phyloP scores from a whole-genome alignment of 2,329 filamentous ascomycete species.

The Beauveria sp. region DNA sequence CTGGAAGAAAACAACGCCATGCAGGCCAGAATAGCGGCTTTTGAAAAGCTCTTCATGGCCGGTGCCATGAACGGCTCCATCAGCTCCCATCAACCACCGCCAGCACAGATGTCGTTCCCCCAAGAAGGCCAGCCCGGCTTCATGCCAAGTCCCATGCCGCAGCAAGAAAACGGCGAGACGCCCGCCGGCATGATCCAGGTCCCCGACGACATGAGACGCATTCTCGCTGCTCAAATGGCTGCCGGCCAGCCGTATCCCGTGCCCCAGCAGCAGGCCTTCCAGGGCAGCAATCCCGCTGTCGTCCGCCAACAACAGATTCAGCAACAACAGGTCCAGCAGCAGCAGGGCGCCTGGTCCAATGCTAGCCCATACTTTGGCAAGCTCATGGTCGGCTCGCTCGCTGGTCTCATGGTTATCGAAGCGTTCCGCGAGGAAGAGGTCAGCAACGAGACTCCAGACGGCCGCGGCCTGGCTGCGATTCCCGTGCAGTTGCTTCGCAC shows the following conservation, averaged over 20 bases:
- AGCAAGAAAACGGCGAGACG: constrained; percentile 33
- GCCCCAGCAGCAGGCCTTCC: constrained; percentile 39
- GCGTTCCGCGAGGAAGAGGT: constrained; percentile 62
- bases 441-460: constrained; percentile 54
- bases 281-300: constrained; percentile 33
- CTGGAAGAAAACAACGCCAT: constrained; percentile 74
- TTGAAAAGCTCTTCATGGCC: constrained; percentile 72
- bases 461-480: constrained; percentile 58
- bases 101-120: constrained; percentile 44
- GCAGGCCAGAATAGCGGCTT: constrained; percentile 68
- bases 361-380: constrained; percentile 57
- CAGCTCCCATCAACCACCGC: constrained; percentile 45
- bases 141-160: constrained; percentile 37
- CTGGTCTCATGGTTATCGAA: constrained; percentile 86
- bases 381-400: constrained; percentile 87
- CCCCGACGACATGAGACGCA: constrained; percentile 59
- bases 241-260: constrained; percentile 46
- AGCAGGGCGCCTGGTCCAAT: constrained; percentile 47
- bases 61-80: constrained; percentile 61
- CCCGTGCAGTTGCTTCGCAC: constrained; percentile 51
- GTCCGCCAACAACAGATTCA: constrained; percentile 51
- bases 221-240: constrained; percentile 49
- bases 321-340: constrained; percentile 39
- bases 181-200: constrained; percentile 55
- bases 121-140: constrained; percentile 36